Conservation (phyloP, 768 basidiomycete species). For the Suillus clintonianus region DNA sequence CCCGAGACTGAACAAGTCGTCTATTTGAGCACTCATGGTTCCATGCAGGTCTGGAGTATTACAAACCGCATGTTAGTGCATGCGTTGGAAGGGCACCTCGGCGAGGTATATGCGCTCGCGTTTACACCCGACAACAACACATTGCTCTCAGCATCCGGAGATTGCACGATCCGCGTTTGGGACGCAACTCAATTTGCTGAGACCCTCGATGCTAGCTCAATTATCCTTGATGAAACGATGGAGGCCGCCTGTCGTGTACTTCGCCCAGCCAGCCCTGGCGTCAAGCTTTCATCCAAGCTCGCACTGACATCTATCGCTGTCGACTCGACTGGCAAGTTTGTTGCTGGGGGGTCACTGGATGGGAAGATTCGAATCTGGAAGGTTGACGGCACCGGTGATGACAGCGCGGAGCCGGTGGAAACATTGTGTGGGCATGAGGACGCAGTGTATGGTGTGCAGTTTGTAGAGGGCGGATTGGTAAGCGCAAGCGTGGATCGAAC, state of each 20-base stretch:
- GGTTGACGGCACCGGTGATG: conserved; percentile 50
- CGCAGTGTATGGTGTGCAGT: conserved; percentile 87
- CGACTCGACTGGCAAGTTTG: conserved; percentile 68
- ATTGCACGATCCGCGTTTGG: conserved; percentile 73
- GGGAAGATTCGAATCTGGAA: conserved; percentile 84
- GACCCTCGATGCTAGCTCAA: conserved; percentile 27
- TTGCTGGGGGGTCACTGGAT: conserved; percentile 72
- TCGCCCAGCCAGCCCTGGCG: conserved; percentile 14
- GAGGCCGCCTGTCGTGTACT: conserved; percentile 42
- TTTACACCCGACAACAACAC: conserved; percentile 85
- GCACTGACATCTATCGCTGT: conserved; percentile 77
- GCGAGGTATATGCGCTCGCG: conserved; percentile 93
- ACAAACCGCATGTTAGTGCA: conserved; percentile 68
- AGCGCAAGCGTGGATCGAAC: conserved; percentile 92
- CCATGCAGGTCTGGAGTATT: conserved; percentile 86
- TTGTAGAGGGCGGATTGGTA: conserved; percentile 89
- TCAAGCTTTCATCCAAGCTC: conserved; percentile 18
- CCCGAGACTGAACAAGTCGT: background rate
- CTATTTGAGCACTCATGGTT: conserved; percentile 11
- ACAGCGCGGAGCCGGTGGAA: conserved; percentile 66
- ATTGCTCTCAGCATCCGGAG: conserved; percentile 88
- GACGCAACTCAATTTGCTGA: conserved; percentile 40
- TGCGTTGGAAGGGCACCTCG: conserved; percentile 85
- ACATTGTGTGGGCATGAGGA: conserved; percentile 78
- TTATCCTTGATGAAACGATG: conserved; percentile 50